Evolutionary conservation across 176 grass and related monocot species (phyloP), one percentile per base, ranked within the genome.

Genomic region (Alloteropsis semialata): DNA sequence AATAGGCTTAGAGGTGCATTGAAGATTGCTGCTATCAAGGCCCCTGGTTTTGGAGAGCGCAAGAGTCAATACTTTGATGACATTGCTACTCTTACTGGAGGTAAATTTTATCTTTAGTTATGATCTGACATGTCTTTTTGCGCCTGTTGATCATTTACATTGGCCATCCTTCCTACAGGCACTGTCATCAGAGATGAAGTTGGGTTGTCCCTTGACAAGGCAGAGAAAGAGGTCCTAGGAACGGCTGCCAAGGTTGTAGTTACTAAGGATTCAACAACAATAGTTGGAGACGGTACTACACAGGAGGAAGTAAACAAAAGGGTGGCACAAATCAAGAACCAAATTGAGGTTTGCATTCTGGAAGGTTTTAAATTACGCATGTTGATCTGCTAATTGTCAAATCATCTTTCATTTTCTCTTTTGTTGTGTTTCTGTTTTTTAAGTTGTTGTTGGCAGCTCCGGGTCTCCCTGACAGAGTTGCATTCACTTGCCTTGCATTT

Each of bases 41-140:
- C 93, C 48, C 90, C 90, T 68, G 90, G 90, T 53, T 95, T 95
- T 90, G 93, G 90, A 28, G 90, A 95, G 82, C 89, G 84, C 62
- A 89, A 91, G 65, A 95, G 91, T 56, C 87, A 91, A 51, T 90
- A 84, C 41, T 72, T 95, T 49, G 87, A 95, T 60, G 93, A 95
- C 80, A 88, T 95, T 64, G 93, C 93, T 50, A 92, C 73, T 66
- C 82, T 92, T 22, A 92, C 93, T 68, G 84, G 93, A 66, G 93
- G 93, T 85, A 30, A 65, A 65, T 24, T 76, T 76, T 30, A 56
- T 64, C 21, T 64, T 71, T 68, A 39, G 21, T 62, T 62, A 15
- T 68, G 24, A 80, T 50, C 1, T 63, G 24, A 51, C 21, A 1
- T 22, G 15, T 38, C 12, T 38, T 22, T 15, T 28, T 60, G 11